A percentile compares a stretch with the other conserved stretches of the same genome.
Evolutionary conservation across 768 basidiomycete genomes (phyloP).

Genomic region (Termitomyces sp.): DNA sequence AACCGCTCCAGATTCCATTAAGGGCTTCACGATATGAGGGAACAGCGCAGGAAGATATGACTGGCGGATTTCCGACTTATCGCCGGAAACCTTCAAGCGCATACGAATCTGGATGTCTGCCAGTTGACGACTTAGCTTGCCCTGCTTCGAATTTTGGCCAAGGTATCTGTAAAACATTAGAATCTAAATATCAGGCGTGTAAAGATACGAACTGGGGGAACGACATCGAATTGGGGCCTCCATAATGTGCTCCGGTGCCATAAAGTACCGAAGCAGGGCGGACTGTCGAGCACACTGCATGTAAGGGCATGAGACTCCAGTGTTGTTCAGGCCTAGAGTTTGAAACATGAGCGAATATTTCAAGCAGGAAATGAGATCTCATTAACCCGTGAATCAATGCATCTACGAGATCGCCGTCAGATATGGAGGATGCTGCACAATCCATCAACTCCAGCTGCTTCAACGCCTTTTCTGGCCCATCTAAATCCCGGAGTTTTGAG

Average conservation of each 20-base stretch:
- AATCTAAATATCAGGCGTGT: background rate
- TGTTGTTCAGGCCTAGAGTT: conserved; percentile 80
- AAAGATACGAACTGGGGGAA: conserved; percentile 76
- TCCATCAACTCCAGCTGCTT: conserved; percentile 82
- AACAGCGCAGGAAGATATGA: conserved; percentile 89
- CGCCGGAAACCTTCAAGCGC: conserved; percentile 90
- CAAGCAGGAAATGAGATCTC: background rate
- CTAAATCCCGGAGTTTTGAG: conserved; percentile 49
- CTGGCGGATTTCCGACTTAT: conserved; percentile 86
- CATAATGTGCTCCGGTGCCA: conserved; percentile 65
- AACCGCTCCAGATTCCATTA: conserved; percentile 72
- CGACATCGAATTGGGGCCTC: conserved; percentile 60
- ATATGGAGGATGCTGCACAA: conserved; percentile 87
- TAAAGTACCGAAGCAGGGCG: conserved; percentile 83
- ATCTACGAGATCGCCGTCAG: conserved; percentile 93
- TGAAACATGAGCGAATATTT: background rate
- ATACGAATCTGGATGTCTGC: conserved; percentile 92
- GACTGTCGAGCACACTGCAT: conserved; percentile 88
- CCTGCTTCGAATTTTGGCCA: conserved; percentile 94
- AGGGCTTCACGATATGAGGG: conserved; percentile 74
- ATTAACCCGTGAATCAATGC: conserved; percentile 87
- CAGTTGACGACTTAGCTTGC: conserved; percentile 75
- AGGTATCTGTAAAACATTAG: conserved; percentile 67
- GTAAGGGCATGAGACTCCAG: conserved; percentile 92
- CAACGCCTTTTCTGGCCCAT: conserved; percentile 61